Conservation (phyloP, 441 rosid species). For the Metrosideros polymorpha region DNA sequence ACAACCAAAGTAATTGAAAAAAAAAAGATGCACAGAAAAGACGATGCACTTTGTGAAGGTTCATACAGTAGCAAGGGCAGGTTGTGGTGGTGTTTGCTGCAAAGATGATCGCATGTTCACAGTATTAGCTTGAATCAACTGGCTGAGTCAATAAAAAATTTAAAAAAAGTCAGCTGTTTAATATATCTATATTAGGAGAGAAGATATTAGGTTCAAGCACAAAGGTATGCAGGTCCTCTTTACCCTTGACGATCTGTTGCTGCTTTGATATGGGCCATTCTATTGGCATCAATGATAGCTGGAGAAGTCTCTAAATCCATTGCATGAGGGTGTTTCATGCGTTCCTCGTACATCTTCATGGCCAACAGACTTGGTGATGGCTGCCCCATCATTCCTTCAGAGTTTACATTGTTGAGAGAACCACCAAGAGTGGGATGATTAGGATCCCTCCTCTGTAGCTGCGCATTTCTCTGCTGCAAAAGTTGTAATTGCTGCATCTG, state of each 20-base stretch:
- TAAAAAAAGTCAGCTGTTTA: not conserved
- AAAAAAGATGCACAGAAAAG: not conserved
- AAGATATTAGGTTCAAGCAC: not conserved
- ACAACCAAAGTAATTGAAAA: not conserved
- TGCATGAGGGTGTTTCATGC: slow-evolving; percentile 42
- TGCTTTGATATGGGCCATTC: slow-evolving; percentile 41
- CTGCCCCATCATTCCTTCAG: slow-evolving; percentile 57
- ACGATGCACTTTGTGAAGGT: not conserved
- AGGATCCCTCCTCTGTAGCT: slow-evolving; percentile 50
- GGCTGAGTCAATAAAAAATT: slow-evolving; percentile 32
- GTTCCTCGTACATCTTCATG: slow-evolving; percentile 57
- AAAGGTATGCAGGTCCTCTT: not conserved
- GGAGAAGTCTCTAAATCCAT: slow-evolving; percentile 45
- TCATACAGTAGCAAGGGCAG: slow-evolving; percentile 27
- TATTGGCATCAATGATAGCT: slow-evolving; percentile 39
- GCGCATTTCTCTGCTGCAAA: slow-evolving; percentile 47
- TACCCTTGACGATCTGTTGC: slow-evolving; percentile 47
- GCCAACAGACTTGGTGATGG: slow-evolving; percentile 54
- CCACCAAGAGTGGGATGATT: slow-evolving; percentile 37
- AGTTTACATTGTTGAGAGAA: slow-evolving; percentile 27
- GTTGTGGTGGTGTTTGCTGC: slow-evolving; percentile 43
- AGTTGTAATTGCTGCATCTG: slow-evolving; percentile 60
- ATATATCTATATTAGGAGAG: not conserved
- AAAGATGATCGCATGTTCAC: slow-evolving; percentile 43
- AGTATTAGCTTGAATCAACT: slow-evolving; percentile 46